phyloP scores from a whole-genome alignment of 106 monocot genomes.

The Acorus calamus region DNA sequence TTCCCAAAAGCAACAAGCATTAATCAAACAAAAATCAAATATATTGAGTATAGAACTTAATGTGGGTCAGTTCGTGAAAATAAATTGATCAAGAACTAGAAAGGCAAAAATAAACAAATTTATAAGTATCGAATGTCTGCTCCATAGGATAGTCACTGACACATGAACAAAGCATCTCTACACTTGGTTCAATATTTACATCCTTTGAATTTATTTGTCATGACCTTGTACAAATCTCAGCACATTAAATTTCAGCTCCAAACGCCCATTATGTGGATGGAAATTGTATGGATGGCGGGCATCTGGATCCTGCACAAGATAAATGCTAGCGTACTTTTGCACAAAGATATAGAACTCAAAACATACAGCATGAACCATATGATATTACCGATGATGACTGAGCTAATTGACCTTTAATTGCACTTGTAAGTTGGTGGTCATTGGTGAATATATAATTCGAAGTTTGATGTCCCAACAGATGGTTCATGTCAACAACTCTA shows the following conservation, averaged over 20 bases:
- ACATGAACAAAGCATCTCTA: no score
- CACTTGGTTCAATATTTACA: slow-evolving; percentile 15
- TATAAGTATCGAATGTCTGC: slow-evolving; percentile 22
- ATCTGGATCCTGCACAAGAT: slow-evolving; percentile 22
- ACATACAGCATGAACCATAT: slow-evolving; percentile 8
- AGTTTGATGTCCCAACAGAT: slow-evolving; percentile 20
- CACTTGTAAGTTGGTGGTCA: slow-evolving; percentile 10
- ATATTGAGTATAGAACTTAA: no score
- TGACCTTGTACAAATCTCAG: slow-evolving; percentile 19
- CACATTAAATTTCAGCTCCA: slow-evolving; percentile 18
- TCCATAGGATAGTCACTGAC: slow-evolving; percentile 13
- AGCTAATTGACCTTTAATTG: slow-evolving; percentile 8
- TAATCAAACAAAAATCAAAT: no score
- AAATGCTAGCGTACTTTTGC: background rate
- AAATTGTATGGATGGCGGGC: slow-evolving; percentile 30
- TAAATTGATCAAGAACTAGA: no score
- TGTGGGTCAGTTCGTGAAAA: no score
- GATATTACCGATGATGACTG: no score
- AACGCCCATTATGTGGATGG: slow-evolving; percentile 24
- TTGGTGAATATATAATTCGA: slow-evolving; percentile 7
- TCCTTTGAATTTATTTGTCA: slow-evolving; percentile 26
- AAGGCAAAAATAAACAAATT: background rate
- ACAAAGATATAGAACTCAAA: background rate
- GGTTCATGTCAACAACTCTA: slow-evolving; percentile 23
- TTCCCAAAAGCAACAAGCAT: no score